Evolutionary conservation across 495 filamentous ascomycete genomes (phyloP).

Genomic region (Hyaloscypha variabilis): DNA sequence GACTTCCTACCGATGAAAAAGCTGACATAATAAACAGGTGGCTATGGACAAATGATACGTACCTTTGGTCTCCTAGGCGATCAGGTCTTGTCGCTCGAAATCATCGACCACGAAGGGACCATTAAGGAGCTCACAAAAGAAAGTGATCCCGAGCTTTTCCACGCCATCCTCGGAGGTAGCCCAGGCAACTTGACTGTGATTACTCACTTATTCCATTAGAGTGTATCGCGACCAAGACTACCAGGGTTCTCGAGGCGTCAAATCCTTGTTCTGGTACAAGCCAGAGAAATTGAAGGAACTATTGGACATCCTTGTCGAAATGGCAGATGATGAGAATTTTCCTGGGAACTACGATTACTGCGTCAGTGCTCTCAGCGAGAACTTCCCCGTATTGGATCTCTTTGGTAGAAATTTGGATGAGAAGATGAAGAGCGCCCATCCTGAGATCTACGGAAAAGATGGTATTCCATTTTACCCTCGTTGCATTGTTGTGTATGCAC

Average conservation of each 20-base stretch:
- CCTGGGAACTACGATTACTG: conserved; percentile 46
- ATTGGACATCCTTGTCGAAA: conserved; percentile 40
- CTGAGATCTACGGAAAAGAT: conserved; percentile 35
- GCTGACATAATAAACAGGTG: no score
- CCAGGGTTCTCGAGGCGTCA: conserved; percentile 38
- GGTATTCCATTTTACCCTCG: no score
- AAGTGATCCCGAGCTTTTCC: conserved; percentile 38
- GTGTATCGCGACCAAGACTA: conserved; percentile 42
- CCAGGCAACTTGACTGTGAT: conserved; percentile 46
- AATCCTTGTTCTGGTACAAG: conserved; percentile 38
- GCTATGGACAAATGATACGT: conserved; percentile 34
- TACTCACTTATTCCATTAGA: conserved; percentile 43
- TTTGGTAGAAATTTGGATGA: conserved; percentile 34
- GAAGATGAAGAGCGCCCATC: conserved; percentile 34
- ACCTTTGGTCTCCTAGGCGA: conserved; percentile 47
- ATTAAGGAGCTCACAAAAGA: conserved; percentile 36
- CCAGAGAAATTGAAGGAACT: conserved; percentile 36
- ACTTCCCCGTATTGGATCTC: conserved; percentile 36
- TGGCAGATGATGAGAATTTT: conserved; percentile 41
- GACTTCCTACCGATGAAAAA: no score
- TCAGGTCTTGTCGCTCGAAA: conserved; percentile 40
- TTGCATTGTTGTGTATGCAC: conserved; percentile 42
- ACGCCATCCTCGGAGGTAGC: conserved; percentile 45
- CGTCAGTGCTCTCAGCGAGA: conserved; percentile 43
- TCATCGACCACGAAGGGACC: conserved; percentile 42